phyloP scores from a whole-genome alignment of 73 alveolate species.

The Tetrahymena malaccensis region DNA sequence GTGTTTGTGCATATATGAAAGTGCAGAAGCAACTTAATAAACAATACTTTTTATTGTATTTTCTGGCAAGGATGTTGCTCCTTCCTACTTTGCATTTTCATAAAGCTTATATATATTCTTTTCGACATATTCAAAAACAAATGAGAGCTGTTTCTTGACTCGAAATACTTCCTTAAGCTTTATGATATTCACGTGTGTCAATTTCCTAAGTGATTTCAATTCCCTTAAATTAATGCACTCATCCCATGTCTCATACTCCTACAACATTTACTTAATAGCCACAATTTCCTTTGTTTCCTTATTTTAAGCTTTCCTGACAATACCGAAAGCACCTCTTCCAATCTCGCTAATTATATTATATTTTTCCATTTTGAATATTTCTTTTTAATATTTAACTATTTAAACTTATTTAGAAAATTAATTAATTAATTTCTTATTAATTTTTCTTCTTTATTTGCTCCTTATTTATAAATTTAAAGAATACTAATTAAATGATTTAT shows the following conservation, averaged over 20 bases:
- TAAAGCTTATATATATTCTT: conserved; percentile 78
- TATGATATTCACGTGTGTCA: conserved; percentile 81
- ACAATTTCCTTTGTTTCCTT: conserved; percentile 12
- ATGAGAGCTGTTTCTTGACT: conserved; percentile 72
- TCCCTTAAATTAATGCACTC: conserved; percentile 56
- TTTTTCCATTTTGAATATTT: conserved; percentile 1
- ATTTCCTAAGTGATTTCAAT: conserved; percentile 59
- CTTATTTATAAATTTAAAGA: not conserved
- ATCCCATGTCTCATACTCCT: conserved; percentile 6
- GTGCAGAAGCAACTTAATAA: conserved; percentile 79
- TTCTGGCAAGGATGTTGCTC: conserved; percentile 39
- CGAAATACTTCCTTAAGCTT: conserved; percentile 66
- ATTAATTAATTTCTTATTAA: not conserved
- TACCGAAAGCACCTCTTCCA: conserved; percentile 41
- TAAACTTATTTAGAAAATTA: not conserved
- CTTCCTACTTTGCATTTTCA: conserved; percentile 61
- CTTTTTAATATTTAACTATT: not conserved
- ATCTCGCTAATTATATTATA: conserved; percentile 7
- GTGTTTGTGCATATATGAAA: conserved; percentile 97
- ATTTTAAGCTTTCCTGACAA: conserved; percentile 13
- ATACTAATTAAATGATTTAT: not conserved
- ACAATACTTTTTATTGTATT: conserved; percentile 58
- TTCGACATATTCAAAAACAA: conserved; percentile 88
- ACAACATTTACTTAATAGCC: conserved; percentile 24
- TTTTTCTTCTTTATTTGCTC: not conserved